Conservation (phyloP, 805 yeast species). For the Saturnispora serradocipensis region DNA sequence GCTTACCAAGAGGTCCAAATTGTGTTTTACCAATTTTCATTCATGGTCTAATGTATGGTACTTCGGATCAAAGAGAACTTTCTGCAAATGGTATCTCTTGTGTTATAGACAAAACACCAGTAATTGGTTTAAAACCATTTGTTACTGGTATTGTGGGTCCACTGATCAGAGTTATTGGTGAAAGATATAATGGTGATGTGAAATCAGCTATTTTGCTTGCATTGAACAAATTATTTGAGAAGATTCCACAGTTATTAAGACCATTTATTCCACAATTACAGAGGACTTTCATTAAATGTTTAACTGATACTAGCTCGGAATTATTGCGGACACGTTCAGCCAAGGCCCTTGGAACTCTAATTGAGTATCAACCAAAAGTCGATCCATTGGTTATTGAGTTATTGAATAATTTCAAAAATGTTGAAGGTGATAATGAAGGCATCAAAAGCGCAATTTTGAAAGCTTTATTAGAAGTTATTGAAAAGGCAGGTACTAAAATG, state of each 20-base stretch:
- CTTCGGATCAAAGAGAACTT: conserved; percentile 68
- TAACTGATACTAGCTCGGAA: conserved; percentile 70
- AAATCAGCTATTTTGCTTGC: conserved; percentile 91
- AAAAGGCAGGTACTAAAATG: conserved; percentile 69
- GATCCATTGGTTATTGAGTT: conserved; percentile 87
- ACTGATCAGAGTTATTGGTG: conserved; percentile 94
- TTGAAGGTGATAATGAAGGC: conserved; percentile 42
- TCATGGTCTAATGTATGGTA: conserved; percentile 94
- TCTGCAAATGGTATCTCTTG: conserved; percentile 88
- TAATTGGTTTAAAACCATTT: conserved; percentile 72
- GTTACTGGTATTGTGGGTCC: conserved; percentile 97
- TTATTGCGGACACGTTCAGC: conserved; percentile 78
- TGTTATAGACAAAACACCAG: conserved; percentile 75
- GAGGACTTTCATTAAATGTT: conserved; percentile 88
- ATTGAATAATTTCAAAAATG: conserved; percentile 60
- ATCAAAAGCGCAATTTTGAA: conserved; percentile 79
- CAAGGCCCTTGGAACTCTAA: conserved; percentile 76
- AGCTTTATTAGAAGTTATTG: conserved; percentile 75
- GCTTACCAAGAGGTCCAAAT: conserved; percentile 73
- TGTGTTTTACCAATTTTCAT: conserved; percentile 84
- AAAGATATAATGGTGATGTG: conserved; percentile 81
- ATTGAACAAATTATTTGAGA: conserved; percentile 62
- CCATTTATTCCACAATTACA: conserved; percentile 97
- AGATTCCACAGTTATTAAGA: conserved; percentile 83
- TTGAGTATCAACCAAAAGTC: conserved; percentile 84